Evolutionary conservation across 2,329 filamentous ascomycete genomes (phyloP).

Genomic region (Claviceps sorghi): DNA sequence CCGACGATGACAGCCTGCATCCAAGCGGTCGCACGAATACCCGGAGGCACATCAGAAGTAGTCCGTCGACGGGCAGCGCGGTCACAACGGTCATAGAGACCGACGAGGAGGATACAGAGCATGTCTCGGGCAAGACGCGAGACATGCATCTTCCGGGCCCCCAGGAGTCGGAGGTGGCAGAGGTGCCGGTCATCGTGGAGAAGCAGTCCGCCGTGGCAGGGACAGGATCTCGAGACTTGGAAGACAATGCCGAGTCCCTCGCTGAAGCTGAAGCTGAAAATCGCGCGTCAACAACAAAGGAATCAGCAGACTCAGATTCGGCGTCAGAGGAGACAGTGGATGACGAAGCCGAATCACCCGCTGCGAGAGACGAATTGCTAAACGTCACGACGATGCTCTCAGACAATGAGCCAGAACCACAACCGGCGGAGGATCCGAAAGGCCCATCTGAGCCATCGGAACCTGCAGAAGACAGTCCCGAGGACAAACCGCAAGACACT

Average conservation of each 20-base stretch:
- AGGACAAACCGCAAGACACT: background rate
- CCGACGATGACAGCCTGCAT: slow-evolving; percentile 36
- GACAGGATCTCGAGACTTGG: slow-evolving; percentile 4
- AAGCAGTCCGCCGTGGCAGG: slow-evolving; percentile 18
- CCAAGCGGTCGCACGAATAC: slow-evolving; percentile 52
- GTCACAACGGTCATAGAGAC: slow-evolving; percentile 74
- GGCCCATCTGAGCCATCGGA: background rate
- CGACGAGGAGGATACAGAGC: slow-evolving; percentile 54
- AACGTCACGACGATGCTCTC: background rate
- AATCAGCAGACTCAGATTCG: background rate
- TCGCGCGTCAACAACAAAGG: background rate
- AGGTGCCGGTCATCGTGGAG: slow-evolving; percentile 28
- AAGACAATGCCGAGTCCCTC: background rate
- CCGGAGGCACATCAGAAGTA: slow-evolving; percentile 66
- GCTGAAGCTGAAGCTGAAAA: background rate
- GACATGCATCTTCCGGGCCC: slow-evolving; percentile 35
- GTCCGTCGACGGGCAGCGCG: slow-evolving; percentile 61
- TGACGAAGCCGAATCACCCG: slow-evolving; percentile 1
- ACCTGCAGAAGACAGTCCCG: background rate
- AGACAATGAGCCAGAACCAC: background rate
- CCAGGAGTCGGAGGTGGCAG: slow-evolving; percentile 24
- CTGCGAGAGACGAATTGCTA: background rate
- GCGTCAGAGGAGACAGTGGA: slow-evolving; percentile 4
- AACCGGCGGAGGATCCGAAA: background rate
- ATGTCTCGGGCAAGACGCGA: slow-evolving; percentile 30